Percentiles rank a stretch among this genome's conserved stretches.
These are phyloP conservation scores for Blastobotrys buckinghamii DNA, from an alignment of 1,139 yeast species.

Conservation along the genomic window DNA sequence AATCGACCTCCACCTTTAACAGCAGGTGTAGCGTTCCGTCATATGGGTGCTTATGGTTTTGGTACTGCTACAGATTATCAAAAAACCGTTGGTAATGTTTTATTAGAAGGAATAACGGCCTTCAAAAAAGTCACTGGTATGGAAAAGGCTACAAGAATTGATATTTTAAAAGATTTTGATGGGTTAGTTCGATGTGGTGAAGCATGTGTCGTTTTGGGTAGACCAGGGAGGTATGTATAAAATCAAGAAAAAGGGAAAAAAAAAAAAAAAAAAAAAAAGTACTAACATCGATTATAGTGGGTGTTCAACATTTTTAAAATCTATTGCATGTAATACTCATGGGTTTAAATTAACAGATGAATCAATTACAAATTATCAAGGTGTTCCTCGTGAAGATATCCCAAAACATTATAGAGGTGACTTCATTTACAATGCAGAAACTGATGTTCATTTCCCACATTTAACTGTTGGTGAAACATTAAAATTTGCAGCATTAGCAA, in stretches of 20 bases:
- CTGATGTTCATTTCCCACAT: constrained; percentile 68
- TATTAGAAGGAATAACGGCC: constrained; percentile 26
- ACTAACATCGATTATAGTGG: constrained; percentile 44
- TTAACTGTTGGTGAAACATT: constrained; percentile 68
- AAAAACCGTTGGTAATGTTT: constrained; percentile 56
- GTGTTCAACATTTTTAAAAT: constrained; percentile 69
- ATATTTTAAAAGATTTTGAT: constrained; percentile 63
- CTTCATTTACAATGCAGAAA: constrained; percentile 65
- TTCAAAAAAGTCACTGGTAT: constrained; percentile 19
- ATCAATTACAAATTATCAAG: constrained; percentile 36
- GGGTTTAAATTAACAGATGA: constrained; percentile 58
- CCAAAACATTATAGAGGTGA: constrained; percentile 55
- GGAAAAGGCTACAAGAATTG: constrained; percentile 36
- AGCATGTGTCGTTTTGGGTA: constrained; percentile 67
- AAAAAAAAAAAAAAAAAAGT: not conserved
- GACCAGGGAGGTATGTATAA: constrained; percentile 49
- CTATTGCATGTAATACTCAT: constrained; percentile 64
- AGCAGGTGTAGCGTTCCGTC: constrained; percentile 58
- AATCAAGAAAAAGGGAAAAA: not conserved
- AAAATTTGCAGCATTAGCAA: constrained; percentile 54
- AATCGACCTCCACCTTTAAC: constrained; percentile 16
- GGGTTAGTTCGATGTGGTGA: constrained; percentile 67
- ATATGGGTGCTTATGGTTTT: constrained; percentile 66
- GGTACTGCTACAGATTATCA: constrained; percentile 80
- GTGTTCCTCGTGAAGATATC: constrained; percentile 40